These are phyloP conservation scores for Aspergillus sp. DNA, from an alignment of 2,329 filamentous ascomycete genomes.

Conservation along the genomic window DNA sequence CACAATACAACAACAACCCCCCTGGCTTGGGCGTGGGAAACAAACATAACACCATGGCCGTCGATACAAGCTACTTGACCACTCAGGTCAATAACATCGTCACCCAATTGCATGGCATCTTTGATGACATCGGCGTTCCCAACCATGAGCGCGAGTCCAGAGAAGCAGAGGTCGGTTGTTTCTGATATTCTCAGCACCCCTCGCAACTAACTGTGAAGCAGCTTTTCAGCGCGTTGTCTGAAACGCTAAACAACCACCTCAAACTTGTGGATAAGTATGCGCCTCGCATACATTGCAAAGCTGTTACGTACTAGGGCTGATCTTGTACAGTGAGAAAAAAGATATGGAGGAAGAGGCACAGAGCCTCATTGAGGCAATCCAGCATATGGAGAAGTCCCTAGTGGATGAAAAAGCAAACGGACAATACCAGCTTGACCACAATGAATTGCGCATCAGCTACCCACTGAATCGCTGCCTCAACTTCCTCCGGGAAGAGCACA, in stretches of 20 bases:
- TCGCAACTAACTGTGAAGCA: slow-evolving; percentile 42
- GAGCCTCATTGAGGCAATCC: slow-evolving; percentile 78
- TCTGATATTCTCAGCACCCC: slow-evolving; percentile 6
- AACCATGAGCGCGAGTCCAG: slow-evolving; percentile 86
- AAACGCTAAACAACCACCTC: slow-evolving; percentile 88
- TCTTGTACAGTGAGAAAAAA: slow-evolving; percentile 70
- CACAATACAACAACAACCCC: neutral
- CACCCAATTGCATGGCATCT: slow-evolving; percentile 86
- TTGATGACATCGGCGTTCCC: slow-evolving; percentile 96
- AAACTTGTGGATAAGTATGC: slow-evolving; percentile 69
- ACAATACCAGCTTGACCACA: slow-evolving; percentile 64
- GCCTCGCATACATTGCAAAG: slow-evolving; percentile 25
- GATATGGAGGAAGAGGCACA: slow-evolving; percentile 87
- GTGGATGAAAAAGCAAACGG: slow-evolving; percentile 70
- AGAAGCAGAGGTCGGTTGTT: slow-evolving; percentile 74
- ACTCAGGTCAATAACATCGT: slow-evolving; percentile 96
- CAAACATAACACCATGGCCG: slow-evolving; percentile 46
- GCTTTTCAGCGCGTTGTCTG: slow-evolving; percentile 89
- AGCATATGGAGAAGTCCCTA: slow-evolving; percentile 89
- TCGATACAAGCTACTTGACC: slow-evolving; percentile 90
- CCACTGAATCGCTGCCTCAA: slow-evolving; percentile 80
- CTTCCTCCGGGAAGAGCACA: slow-evolving; percentile 81
- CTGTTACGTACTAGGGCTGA: neutral
- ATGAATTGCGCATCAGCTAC: slow-evolving; percentile 75
- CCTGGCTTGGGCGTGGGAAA: slow-evolving; percentile 14